Evolutionary conservation across 2,329 filamentous ascomycete species (phyloP), one percentile per base, ranked within the genome.

Genomic region (Arachnomyces sp.): DNA sequence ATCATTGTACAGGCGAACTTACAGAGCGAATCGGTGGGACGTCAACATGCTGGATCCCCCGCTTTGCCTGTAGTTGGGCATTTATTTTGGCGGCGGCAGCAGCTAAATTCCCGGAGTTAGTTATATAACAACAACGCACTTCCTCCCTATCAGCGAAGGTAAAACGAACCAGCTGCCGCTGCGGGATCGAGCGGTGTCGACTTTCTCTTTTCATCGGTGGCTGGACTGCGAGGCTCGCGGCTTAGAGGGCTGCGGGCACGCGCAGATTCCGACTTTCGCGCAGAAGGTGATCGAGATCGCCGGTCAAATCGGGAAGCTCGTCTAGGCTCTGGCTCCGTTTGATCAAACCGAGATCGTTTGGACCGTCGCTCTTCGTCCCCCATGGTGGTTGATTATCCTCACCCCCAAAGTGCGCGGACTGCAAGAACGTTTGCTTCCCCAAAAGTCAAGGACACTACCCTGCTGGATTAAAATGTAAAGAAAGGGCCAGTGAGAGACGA

Each of bases 291-390:
- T 50, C 87, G 84, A 43, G 92, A 96, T 54, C 92, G 84, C 54
- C 89, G 80, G 66, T 95, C 90, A 65, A 95, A 95, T 60, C 89
- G 79, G 36, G 88, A 93, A 32, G 75, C 59, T 52, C 80, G 75
- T 56, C 81, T 82, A 42, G 84, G 79, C 57, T 92, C 86, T 4
- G 85, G 80, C 60, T 90, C 86, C 34, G 81, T 92, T 64, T 93
- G 86, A 61, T 96, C 90, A 66, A 96, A 95, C 63, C 90, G 87
- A 57, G 88, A 95, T 47, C 88, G 84, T 72, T 94, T 94, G 45
- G 73, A 70, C 45, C 80, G 78, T 59, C 81, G 77, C 52, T 89
- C 84, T 48, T 82, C 74, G 55, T 92, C 86, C 51, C 84, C 79
- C 87, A 94, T 88, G 34, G 45, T 44, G 42, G 30, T 5, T 5